Base-by-base conservation (phyloP, 805 yeast genomes). In the Saccharomycopsis babjevae region DNA sequence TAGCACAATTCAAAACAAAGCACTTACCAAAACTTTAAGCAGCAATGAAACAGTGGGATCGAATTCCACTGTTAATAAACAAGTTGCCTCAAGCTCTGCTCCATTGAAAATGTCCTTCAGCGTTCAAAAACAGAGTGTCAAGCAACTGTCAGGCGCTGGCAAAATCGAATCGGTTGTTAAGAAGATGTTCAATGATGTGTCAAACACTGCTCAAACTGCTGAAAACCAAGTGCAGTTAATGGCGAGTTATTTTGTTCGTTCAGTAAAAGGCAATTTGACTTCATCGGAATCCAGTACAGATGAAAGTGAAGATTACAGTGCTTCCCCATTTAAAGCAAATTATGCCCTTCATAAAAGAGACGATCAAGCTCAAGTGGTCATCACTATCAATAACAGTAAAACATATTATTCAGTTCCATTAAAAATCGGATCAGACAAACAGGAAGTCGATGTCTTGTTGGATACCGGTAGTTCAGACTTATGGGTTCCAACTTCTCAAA, bases 401-500 rank as follows among this genome's bases (percentile, higher is more conserved):
- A 38, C 56, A 16, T 62, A 34, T 52, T 62, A 59, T 42, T 43
- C 58, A 7, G 60, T 59, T 15, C 46, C 57, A 8, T 43, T 60
- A 42, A 34, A 42, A 42, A 7, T 61, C 5, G 62, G 63, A 8
- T 61, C 65, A 7, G 30, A 50, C 10, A 34, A 54, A 28, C 40
- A 59, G 25, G 18, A 28, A 15, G 58, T 66, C 5, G 59, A 61
- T 10, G 64, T 68, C 4, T 59, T 68, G 50, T 46, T 72, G n/a
- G 75, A 72, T 59, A 70, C 73, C 1, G 75, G 74, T 1, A 71
- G 74, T 5, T 65, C 71, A 3, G 73, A 71, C 54, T 66, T 71
- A 32, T 71, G 73, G 73, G 70, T 70, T 20, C 61, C 65, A 20
- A 42, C 54, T 16, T 3, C 16, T 16, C 36, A 39, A n/a, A 15